Percentiles rank a stretch among this genome's conserved stretches.
Evolutionary conservation across 805 yeast genomes (phyloP).

Genomic region (Metschnikowia peoriensis): DNA sequence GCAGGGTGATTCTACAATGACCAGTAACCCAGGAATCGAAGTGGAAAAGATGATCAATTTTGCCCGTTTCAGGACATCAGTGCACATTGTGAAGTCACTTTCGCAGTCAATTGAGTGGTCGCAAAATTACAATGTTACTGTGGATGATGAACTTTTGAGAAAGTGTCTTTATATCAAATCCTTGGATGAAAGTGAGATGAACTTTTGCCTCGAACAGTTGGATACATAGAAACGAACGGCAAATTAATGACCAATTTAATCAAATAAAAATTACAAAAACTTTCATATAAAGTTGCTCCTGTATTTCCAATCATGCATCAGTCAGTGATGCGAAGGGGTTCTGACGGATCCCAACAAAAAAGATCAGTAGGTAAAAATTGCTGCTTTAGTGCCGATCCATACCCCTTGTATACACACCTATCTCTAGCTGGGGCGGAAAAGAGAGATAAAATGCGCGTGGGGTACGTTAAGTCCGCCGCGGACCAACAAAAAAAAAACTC

Average conservation of each 20-base stretch:
- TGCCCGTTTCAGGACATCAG: conserved; percentile 71
- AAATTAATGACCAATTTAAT: background rate
- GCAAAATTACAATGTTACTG: conserved; percentile 54
- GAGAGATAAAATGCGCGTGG: background rate
- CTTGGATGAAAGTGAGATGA: conserved; percentile 71
- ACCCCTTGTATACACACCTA: background rate
- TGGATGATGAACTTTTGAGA: conserved; percentile 65
- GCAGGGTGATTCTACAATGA: conserved; percentile 13
- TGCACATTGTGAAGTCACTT: conserved; percentile 72
- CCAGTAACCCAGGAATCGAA: conserved; percentile 7
- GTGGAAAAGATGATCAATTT: conserved; percentile 61
- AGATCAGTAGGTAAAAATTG: background rate
- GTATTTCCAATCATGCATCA: too few species aligned
- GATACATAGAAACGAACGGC: background rate
- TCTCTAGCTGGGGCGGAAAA: background rate
- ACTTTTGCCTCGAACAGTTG: conserved; percentile 24
- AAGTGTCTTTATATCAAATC: conserved; percentile 81
- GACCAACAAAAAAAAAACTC: background rate
- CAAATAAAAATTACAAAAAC: too few species aligned
- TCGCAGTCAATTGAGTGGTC: conserved; percentile 87
- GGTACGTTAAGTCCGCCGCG: background rate
- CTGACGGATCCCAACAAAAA: too few species aligned
- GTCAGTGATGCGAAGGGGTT: too few species aligned
- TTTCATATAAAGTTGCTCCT: too few species aligned
- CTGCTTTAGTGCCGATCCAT: background rate